Base-by-base conservation (phyloP, 1,284 basidiomycete species). In the Sanghuangporus sanghuang region DNA sequence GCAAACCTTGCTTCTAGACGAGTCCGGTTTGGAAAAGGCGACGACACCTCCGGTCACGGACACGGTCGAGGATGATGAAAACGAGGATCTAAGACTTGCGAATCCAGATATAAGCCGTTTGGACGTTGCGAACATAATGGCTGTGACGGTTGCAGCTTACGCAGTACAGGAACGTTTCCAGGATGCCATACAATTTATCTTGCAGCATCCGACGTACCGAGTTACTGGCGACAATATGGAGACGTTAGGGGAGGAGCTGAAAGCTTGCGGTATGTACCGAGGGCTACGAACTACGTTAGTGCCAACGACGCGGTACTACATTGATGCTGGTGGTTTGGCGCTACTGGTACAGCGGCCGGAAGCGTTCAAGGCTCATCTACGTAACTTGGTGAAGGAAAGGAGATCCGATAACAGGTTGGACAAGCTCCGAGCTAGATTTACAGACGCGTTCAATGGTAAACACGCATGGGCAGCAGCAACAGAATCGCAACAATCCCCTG, bases 101-200 rank as follows among this genome's bases (percentile, higher is more conserved):
- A 64, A 70, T 18, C 67, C 70, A 50, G 36, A 32, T 32, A 57
- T 61, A 44, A 62, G 66, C 68, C 59, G 68, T 40, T 66, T 69
- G 38, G 48, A 66, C 23, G 62, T 68, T 36, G 64, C 62, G 50
- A 74, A 77, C 2, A 69, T 86, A 44, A 73, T 88, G 40, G 75
- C 87, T 39, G 76, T 78, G 6, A 82, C 77, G 1, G 73, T 84
- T 16, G 76, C 82, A n/a, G 89, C 90, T 11, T 75, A 85, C 71
- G 83, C 85, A 3, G 79, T 84, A 70, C 73, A 75, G 40, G 74
- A 82, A 69, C 76, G 79, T 32, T 89, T 90, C 67, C 68, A 73
- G 9, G 77, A 72, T 44, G 86, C 88, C 3, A 68, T 89, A 59
- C 72, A 74, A 5, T 18, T 58, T 14, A 39, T 40, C 46, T 36